phyloP scores from a whole-genome alignment of 129 eudicot species.

The Artemisia argyi region DNA sequence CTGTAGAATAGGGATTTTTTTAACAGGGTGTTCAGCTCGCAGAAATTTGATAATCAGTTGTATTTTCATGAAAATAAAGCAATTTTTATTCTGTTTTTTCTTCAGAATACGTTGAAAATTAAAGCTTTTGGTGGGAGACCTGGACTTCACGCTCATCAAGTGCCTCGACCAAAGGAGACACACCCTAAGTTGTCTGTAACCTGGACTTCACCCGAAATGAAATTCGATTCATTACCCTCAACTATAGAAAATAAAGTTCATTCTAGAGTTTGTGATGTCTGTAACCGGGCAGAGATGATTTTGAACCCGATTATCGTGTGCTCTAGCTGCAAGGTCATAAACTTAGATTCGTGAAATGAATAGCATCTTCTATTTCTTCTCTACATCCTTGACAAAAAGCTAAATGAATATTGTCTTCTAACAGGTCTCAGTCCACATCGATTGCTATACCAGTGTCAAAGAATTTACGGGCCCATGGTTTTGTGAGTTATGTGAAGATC shows the following conservation, averaged over 20 bases:
- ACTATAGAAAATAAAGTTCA: constrained; percentile 49
- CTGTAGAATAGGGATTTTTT: background rate
- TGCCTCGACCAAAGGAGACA: constrained; percentile 61
- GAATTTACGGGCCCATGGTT: constrained; percentile 93
- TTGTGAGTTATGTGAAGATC: constrained; percentile 91
- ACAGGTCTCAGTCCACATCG: constrained; percentile 95
- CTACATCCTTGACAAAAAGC: background rate
- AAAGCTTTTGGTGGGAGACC: constrained; percentile 52
- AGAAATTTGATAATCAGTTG: no score
- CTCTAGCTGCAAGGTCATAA: constrained; percentile 87
- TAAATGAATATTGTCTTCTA: constrained; percentile 14
- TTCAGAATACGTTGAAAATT: constrained; percentile 50
- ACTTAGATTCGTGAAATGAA: background rate
- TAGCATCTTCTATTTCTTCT: background rate
- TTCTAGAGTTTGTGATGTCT: constrained; percentile 76
- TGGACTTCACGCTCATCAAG: constrained; percentile 40
- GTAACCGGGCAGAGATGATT: constrained; percentile 77
- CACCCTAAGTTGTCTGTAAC: constrained; percentile 52
- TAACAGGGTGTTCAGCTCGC: no score
- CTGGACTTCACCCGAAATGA: constrained; percentile 50
- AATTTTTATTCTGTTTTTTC: background rate
- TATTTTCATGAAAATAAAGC: no score
- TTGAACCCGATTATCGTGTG: constrained; percentile 79
- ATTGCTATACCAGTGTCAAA: constrained; percentile 81
- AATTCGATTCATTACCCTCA: constrained; percentile 46